These are phyloP conservation scores for Teunomyces stri DNA, from an alignment of 805 yeast species.

Conservation along the genomic window DNA sequence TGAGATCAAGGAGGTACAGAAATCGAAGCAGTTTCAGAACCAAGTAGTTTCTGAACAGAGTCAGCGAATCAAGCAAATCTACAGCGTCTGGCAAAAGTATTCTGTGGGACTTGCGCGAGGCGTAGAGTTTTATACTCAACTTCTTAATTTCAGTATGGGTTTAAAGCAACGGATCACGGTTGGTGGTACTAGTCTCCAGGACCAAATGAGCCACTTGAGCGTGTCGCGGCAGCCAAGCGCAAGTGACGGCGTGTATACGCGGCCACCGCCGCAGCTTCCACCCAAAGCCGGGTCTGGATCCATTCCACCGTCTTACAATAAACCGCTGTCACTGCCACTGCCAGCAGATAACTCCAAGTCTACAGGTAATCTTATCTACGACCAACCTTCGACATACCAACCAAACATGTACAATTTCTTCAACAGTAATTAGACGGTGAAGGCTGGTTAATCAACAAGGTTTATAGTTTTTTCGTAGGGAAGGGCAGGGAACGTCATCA, in stretches of 20 bases:
- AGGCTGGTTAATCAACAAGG: background rate
- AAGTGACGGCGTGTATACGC: background rate
- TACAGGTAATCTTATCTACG: slow-evolving; percentile 17
- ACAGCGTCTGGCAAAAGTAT: slow-evolving; percentile 55
- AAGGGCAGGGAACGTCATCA: background rate
- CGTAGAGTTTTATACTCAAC: slow-evolving; percentile 55
- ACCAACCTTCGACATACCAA: slow-evolving; percentile 44
- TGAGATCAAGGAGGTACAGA: slow-evolving; percentile 40
- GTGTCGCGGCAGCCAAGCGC: background rate
- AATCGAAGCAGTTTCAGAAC: slow-evolving; percentile 38
- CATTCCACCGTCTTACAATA: background rate
- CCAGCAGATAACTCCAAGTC: background rate
- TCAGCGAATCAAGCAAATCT: slow-evolving; percentile 45
- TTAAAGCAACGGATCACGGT: background rate
- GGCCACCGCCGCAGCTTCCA: slow-evolving; percentile 2
- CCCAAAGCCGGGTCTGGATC: slow-evolving; percentile 2
- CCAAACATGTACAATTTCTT: slow-evolving; percentile 47
- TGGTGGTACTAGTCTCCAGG: background rate
- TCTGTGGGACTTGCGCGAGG: slow-evolving; percentile 62
- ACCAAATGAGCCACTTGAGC: slow-evolving; percentile 9
- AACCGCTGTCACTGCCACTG: too few species aligned
- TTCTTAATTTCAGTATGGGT: slow-evolving; percentile 27
- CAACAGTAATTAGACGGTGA: slow-evolving; percentile 18
- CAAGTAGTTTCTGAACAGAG: slow-evolving; percentile 30
- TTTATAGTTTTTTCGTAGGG: background rate